Conservation (phyloP, 352 stramenopile genomes). For the Globisporangium cederbergense region DNA sequence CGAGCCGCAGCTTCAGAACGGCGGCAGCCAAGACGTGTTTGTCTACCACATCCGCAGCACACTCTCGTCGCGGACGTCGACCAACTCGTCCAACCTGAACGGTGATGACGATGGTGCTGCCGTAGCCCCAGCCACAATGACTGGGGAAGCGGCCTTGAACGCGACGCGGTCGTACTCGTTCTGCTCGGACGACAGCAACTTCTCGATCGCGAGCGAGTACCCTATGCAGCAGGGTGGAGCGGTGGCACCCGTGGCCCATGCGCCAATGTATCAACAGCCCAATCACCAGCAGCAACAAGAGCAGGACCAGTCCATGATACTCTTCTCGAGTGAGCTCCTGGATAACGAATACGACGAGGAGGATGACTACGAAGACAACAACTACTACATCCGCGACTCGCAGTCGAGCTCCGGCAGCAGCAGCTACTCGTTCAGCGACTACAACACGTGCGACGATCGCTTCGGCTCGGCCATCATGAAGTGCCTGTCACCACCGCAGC, state of each 20-base stretch:
- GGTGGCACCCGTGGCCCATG: background rate
- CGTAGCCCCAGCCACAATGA: too few relatives aligned
- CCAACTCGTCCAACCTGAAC: constrained; percentile 24
- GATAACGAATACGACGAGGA: background rate
- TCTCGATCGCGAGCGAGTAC: constrained; percentile 55
- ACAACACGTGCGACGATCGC: constrained; percentile 51
- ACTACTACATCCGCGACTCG: constrained; percentile 24
- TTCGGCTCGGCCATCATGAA: constrained; percentile 25
- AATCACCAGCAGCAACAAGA: constrained; percentile 1
- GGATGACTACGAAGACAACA: background rate
- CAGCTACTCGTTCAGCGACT: constrained; percentile 54
- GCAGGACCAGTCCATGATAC: background rate
- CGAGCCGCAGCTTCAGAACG: constrained; percentile 1
- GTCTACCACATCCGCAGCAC: constrained; percentile 40
- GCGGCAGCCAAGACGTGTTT: constrained; percentile 29
- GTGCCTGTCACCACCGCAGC: constrained; percentile 5
- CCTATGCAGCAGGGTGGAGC: background rate
- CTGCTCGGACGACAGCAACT: constrained; percentile 46
- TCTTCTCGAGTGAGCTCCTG: background rate
- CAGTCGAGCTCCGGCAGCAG: constrained; percentile 47
- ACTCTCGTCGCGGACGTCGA: constrained; percentile 28
- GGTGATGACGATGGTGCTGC: constrained; percentile 1
- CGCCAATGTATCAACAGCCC: constrained; percentile 4
- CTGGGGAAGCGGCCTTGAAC: background rate
- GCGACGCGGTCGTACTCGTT: constrained; percentile 21